Evolutionary conservation across 768 basidiomycete species (phyloP).

Genomic region (Tulasnella sp.): DNA sequence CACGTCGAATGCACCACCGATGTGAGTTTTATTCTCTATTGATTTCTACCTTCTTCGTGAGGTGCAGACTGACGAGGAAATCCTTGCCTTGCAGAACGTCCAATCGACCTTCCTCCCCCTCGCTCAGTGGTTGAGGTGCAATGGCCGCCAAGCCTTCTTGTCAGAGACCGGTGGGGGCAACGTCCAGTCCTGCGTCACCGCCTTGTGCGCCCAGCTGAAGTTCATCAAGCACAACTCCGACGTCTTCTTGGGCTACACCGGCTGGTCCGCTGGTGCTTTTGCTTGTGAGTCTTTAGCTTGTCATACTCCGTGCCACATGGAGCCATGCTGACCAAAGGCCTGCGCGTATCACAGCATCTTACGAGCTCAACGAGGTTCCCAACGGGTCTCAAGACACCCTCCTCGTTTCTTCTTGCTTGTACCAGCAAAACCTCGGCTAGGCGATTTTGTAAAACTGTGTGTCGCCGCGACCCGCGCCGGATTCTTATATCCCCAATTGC

Average conservation of each 20-base stretch:
- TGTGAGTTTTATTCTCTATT: background rate
- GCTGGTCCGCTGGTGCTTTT: conserved; percentile 22
- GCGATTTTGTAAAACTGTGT: background rate
- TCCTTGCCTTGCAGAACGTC: background rate
- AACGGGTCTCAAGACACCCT: conserved; percentile 15
- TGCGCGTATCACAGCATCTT: too few relatives aligned
- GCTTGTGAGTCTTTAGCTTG: background rate
- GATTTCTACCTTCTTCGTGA: too few relatives aligned
- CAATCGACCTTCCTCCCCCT: conserved; percentile 10
- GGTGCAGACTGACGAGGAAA: too few relatives aligned
- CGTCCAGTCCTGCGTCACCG: too few relatives aligned
- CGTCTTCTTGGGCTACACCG: background rate
- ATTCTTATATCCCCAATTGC: too few relatives aligned
- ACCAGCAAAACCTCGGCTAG: background rate
- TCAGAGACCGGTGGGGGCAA: conserved; percentile 20
- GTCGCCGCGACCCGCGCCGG: too few relatives aligned
- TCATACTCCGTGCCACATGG: too few relatives aligned
- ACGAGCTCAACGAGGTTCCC: conserved; percentile 9
- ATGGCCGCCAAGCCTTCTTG: conserved; percentile 17
- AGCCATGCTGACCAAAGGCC: too few relatives aligned
- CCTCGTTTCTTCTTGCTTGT: conserved; percentile 23
- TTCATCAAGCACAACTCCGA: too few relatives aligned
- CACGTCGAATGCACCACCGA: conserved; percentile 45
- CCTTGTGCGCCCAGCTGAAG: too few relatives aligned
- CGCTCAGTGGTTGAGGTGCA: conserved; percentile 6